Percentiles rank a stretch among this genome's conserved stretches.
phyloP scores from a whole-genome alignment of 2,329 filamentous ascomycete species.

The Botrytis cinerea region DNA sequence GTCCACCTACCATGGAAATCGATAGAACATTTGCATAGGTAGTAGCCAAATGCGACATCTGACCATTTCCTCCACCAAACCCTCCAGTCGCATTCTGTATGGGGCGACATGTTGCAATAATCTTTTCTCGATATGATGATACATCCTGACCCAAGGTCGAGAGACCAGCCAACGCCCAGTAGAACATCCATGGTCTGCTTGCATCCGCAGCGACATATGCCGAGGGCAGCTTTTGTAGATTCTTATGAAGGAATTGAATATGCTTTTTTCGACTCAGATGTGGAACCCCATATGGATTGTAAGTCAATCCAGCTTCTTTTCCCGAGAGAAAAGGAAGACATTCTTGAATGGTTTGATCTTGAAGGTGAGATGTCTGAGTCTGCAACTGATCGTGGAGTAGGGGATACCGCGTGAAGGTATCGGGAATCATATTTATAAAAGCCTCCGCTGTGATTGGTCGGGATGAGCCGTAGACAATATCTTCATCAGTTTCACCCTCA shows the following conservation, averaged over 20 bases:
- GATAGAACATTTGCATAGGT: conserved; percentile 84
- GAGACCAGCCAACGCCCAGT: conserved; percentile 83
- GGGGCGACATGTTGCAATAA: conserved; percentile 73
- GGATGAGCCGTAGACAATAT: conserved; percentile 23
- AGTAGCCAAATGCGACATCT: conserved; percentile 83
- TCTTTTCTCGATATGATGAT: conserved; percentile 63
- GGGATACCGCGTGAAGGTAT: conserved; percentile 59
- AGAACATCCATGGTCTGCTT: conserved; percentile 89
- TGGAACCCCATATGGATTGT: conserved; percentile 74
- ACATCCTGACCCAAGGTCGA: conserved; percentile 75
- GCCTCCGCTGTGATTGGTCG: conserved; percentile 28
- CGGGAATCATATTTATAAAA: conserved; percentile 47
- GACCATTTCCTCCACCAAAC: conserved; percentile 91
- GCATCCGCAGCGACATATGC: conserved; percentile 77
- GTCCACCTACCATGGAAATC: conserved; percentile 74
- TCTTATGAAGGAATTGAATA: conserved; percentile 61
- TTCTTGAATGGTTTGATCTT: conserved; percentile 67
- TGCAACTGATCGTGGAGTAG: conserved; percentile 64
- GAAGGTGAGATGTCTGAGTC: conserved; percentile 68
- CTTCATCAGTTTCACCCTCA: conserved; percentile 25
- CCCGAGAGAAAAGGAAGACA: conserved; percentile 68
- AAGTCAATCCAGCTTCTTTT: conserved; percentile 49
- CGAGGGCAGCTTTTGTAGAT: conserved; percentile 63
- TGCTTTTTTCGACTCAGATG: conserved; percentile 66
- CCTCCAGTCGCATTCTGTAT: conserved; percentile 84